phyloP scores from a whole-genome alignment of 306 rosid species.

The Rosa chinensis region DNA sequence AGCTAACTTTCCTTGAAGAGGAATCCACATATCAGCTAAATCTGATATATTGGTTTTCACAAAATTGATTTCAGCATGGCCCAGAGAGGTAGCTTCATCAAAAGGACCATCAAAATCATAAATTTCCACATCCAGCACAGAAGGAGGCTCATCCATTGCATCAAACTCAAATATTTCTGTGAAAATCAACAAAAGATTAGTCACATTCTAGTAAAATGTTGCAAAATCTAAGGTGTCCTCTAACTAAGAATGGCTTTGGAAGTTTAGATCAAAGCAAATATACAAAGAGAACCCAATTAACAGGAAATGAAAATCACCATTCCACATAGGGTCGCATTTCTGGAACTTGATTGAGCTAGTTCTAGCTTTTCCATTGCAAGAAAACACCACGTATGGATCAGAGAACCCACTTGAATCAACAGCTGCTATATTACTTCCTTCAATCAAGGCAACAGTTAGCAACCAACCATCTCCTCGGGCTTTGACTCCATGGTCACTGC shows the following conservation, averaged over 20 bases:
- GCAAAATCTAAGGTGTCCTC: not conserved
- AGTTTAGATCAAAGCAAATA: not conserved
- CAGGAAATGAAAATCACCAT: constrained; percentile 54
- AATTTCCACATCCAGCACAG: constrained; percentile 79
- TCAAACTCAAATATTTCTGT: constrained; percentile 97
- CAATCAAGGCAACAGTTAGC: constrained; percentile 89
- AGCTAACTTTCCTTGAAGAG: constrained; percentile 89
- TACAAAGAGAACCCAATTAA: constrained; percentile 12
- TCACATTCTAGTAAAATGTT: constrained; percentile 18
- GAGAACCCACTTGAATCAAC: constrained; percentile 62
- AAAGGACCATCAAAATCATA: constrained; percentile 93
- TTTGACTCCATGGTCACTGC: constrained; percentile 92
- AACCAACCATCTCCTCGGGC: constrained; percentile 98
- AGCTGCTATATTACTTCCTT: constrained; percentile 77
- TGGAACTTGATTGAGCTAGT: constrained; percentile 91
- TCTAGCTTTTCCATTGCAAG: constrained; percentile 92
- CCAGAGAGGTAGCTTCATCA: constrained; percentile 75
- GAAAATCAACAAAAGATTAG: constrained; percentile 19
- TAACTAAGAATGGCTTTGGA: not conserved
- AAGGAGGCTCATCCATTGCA: constrained; percentile 96
- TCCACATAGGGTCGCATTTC: constrained; percentile 83
- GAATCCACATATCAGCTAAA: constrained; percentile 85
- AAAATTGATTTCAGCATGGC: constrained; percentile 76
- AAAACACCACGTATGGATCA: constrained; percentile 86
- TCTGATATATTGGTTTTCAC: constrained; percentile 81